Evolutionary conservation across 148 eudicot species (phyloP).

Genomic region (Oxyria digyna): DNA sequence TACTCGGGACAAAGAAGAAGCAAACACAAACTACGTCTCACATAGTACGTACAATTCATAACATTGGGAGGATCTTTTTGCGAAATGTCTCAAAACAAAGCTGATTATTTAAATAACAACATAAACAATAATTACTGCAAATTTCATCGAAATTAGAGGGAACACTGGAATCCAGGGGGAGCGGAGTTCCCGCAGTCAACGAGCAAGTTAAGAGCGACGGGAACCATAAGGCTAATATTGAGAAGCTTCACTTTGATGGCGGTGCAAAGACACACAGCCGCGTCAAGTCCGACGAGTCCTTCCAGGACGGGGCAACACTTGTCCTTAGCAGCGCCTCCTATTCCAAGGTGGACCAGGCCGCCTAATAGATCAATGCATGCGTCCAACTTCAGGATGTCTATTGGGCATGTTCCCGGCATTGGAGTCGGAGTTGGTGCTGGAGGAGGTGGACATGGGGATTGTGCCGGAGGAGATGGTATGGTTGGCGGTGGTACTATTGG

Average conservation of each 20-base stretch:
- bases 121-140: no score
- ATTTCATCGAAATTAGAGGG: no score
- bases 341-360: conserved; percentile 49
- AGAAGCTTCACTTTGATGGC: conserved; percentile 48
- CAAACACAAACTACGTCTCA: no score
- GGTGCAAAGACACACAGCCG: conserved; percentile 66
- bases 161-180: conserved; percentile 53
- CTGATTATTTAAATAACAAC: no score
- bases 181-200: conserved; percentile 52
- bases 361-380: conserved; percentile 60
- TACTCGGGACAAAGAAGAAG: no score
- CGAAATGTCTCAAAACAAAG: not conserved
- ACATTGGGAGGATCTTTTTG: not conserved
- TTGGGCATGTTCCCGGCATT: no score
- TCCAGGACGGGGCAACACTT: conserved; percentile 51
- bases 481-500: not conserved
- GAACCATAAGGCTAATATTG: conserved; percentile 38
- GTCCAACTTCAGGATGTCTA: conserved; percentile 42
- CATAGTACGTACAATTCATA: no score
- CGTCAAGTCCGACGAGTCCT: conserved; percentile 52
- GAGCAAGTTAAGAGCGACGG: conserved; percentile 54
- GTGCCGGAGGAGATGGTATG: conserved; percentile 12
- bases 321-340: conserved; percentile 39
- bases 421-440: conserved; percentile 23
- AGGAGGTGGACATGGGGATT: conserved; percentile 21